phyloP scores from a whole-genome alignment of 345 rosid genomes.

The Leavenworthia alabamica region DNA sequence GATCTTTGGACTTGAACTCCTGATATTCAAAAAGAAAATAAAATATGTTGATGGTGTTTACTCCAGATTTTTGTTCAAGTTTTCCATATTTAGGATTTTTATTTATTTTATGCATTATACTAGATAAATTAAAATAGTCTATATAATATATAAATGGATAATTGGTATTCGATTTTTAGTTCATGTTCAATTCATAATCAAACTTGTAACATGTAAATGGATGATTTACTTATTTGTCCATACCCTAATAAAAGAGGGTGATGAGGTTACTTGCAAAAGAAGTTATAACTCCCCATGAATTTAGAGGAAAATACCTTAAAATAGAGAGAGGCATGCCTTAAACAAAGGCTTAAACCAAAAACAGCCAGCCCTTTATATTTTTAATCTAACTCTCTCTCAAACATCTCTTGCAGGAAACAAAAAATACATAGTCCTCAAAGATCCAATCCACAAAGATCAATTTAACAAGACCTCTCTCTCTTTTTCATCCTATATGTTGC shows the following conservation, averaged over 20 bases:
- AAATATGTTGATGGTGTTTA: too few species aligned
- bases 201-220: not conserved
- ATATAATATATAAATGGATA: too few species aligned
- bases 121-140: too few species aligned
- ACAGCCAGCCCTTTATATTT: conserved; percentile 26
- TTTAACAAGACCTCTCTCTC: conserved; percentile 10
- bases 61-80: too few species aligned
- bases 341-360: conserved; percentile 26
- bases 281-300: conserved; percentile 9
- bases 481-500: conserved; percentile 25
- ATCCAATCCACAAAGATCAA: conserved; percentile 7
- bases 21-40: too few species aligned
- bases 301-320: conserved; percentile 8
- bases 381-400: conserved; percentile 22
- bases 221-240: conserved; percentile 10
- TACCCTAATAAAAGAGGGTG: conserved; percentile 20
- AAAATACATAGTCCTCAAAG: conserved; percentile 22
- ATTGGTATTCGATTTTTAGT: too few species aligned
- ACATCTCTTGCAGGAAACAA: conserved; percentile 13
- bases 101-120: too few species aligned
- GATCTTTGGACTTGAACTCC: too few species aligned
- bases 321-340: conserved; percentile 29
- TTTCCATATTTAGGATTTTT: too few species aligned
- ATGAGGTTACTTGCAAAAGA: conserved; percentile 17
- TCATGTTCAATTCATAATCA: too few species aligned